Evolutionary conservation across 2,329 filamentous ascomycete species (phyloP), one percentile per base, ranked within the genome.

Genomic region (Aspergillus awamori): DNA sequence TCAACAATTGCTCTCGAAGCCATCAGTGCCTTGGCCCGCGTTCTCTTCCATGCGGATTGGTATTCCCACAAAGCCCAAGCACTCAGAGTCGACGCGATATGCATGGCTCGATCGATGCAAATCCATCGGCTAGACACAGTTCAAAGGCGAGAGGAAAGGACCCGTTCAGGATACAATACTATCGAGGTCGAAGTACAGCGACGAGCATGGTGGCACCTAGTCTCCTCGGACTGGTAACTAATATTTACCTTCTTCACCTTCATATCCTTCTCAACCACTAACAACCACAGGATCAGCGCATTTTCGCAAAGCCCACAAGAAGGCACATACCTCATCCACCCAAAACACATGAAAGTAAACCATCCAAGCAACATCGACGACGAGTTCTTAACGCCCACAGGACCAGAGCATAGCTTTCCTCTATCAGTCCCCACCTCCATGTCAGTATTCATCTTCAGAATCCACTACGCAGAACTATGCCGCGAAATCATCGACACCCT

Each of bases 101-200:
- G 53, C 26, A 57, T 63, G 59, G 61, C 61, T 10, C 58, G 49
- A 13, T 24, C 47, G 5, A 63, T 63, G 61, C 58, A 58, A 17
- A 52, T 60, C 5, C 61, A 63, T 26, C 54, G 33, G n/a, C 26
- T 53, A 13, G 49, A 59, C 39, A 43, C 53, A 17, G 13, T 7
- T 2, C 30, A 52, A 13, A 45, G 26, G 24, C 17, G 24, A 45
- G 48, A 59, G 22, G 57, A 59, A 22, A 24, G 57, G 20, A 30
- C 38, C 11, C 41, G 41, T 30, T 45, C 53, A 1, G 26, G 26
- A 10, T 56, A 56, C 20, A 11, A 56, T 15, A 8, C 30, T 2
- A n/a, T 38, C 15, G 39, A 53, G 15, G 28, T 39, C 5, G 59
- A 61, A 28, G 56, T 61, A 13, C 56, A 61, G 26, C n/a, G 59